A percentile compares a stretch with the other conserved stretches of the same genome.
phyloP scores from a whole-genome alignment of 2,329 filamentous ascomycete genomes.

The Emericellopsis cladophorae region DNA sequence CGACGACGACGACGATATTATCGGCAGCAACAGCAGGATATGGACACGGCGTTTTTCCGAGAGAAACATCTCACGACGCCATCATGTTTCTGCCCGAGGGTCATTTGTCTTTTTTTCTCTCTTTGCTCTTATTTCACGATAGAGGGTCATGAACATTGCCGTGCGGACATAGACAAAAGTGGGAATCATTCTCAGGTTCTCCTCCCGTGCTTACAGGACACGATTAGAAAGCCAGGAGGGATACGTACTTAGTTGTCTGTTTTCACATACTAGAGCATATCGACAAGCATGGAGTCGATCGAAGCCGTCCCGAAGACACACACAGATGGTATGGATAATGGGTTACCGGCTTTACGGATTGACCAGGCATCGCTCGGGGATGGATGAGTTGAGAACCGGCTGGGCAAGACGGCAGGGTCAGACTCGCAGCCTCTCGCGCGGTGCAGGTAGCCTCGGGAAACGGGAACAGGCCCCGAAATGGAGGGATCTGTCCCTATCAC shows the following conservation, averaged over 20 bases:
- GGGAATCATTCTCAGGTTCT: constrained; percentile 45
- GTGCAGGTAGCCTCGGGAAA: not conserved
- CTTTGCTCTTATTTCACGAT: constrained; percentile 17
- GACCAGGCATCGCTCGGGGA: too few species aligned
- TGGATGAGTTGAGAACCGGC: not conserved
- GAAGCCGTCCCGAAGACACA: constrained; percentile 16
- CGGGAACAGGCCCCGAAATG: not conserved
- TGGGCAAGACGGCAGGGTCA: not conserved
- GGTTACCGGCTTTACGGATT: constrained; percentile 16
- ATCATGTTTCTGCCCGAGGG: constrained; percentile 15
- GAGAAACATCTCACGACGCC: constrained; percentile 14
- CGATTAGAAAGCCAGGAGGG: constrained; percentile 13
- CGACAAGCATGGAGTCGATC: constrained; percentile 8
- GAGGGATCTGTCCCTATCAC: not conserved
- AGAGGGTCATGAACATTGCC: constrained; percentile 31
- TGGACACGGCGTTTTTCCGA: constrained; percentile 20
- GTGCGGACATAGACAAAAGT: constrained; percentile 50
- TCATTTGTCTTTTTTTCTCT: too few species aligned
- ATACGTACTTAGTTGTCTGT: constrained; percentile 20
- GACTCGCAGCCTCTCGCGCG: too few species aligned
- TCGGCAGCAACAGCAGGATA: constrained; percentile 22
- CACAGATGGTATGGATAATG: constrained; percentile 22
- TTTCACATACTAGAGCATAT: constrained; percentile 15
- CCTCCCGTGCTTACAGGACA: constrained; percentile 20
- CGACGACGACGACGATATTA: constrained; percentile 12